Evolutionary conservation across 306 rosid genomes (phyloP).

Genomic region (Cucumis sativus): DNA sequence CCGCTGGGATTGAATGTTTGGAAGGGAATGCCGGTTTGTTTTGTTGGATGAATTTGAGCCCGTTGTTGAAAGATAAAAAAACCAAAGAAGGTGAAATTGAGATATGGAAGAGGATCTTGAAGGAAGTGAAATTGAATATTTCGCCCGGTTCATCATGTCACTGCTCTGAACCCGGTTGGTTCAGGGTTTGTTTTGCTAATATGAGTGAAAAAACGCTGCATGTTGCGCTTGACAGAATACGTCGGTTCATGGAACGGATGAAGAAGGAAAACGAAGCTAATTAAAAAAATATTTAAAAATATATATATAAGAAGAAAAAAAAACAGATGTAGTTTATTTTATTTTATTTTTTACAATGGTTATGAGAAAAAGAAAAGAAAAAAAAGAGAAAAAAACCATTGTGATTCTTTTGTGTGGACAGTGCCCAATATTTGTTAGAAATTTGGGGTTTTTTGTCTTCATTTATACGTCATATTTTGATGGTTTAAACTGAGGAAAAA

Average conservation of each 20-base stretch:
- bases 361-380: not conserved
- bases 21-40: conserved; percentile 85
- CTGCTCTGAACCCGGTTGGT: conserved; percentile 91
- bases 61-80: conserved; percentile 35
- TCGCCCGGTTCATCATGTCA: conserved; percentile 92
- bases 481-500: not conserved
- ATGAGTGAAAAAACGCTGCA: conserved; percentile 62
- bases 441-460: not conserved
- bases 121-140: conserved; percentile 58
- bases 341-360: conserved; percentile 2
- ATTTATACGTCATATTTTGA: not conserved
- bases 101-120: conserved; percentile 46
- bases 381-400: not conserved
- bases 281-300: too few relatives aligned
- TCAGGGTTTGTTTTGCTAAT: conserved; percentile 89
- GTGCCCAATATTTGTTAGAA: not conserved
- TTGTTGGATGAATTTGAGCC: conserved; percentile 87
- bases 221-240: conserved; percentile 60
- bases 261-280: not conserved
- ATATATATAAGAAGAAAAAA: not conserved
- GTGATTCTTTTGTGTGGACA: conserved; percentile 8
- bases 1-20: conserved; percentile 65
- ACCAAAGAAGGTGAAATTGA: conserved; percentile 58
- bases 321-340: not conserved
- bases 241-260: conserved; percentile 31